Evolutionary conservation across 2,329 filamentous ascomycete species (phyloP).

Genomic region (Sporothrix sp.): DNA sequence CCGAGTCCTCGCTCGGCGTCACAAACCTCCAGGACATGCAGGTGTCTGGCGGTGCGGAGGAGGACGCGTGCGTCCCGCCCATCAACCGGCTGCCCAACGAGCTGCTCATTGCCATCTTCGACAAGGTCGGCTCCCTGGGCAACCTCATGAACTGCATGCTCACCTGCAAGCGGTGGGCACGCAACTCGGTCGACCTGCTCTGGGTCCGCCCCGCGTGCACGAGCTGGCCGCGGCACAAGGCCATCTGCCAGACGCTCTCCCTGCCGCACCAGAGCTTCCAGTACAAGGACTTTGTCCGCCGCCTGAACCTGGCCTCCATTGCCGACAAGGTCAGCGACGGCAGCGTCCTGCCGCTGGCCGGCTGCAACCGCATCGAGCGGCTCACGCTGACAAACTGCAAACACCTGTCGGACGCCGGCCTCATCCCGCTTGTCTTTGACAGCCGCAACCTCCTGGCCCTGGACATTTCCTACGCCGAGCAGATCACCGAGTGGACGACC

Average conservation of each 20-base stretch:
- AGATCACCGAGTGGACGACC: slow-evolving; percentile 76
- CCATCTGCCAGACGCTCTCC: slow-evolving; percentile 69
- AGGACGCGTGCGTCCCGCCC: slow-evolving; percentile 53
- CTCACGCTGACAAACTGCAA: slow-evolving; percentile 86
- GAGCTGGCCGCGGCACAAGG: slow-evolving; percentile 70
- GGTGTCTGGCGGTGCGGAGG: slow-evolving; percentile 44
- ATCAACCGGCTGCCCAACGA: slow-evolving; percentile 84
- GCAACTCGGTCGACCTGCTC: slow-evolving; percentile 82
- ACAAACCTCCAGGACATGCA: slow-evolving; percentile 68
- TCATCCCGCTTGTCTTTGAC: slow-evolving; percentile 68
- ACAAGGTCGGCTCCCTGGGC: slow-evolving; percentile 63
- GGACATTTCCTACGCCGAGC: slow-evolving; percentile 77
- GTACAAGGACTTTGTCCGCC: slow-evolving; percentile 83
- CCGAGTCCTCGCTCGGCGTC: slow-evolving; percentile 79
- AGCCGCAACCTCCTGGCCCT: slow-evolving; percentile 77
- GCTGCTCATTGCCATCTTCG: slow-evolving; percentile 86
- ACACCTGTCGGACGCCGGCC: slow-evolving; percentile 71
- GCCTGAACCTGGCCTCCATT: slow-evolving; percentile 78
- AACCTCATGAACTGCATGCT: slow-evolving; percentile 86
- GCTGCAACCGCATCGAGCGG: slow-evolving; percentile 85
- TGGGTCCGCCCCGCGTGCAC: slow-evolving; percentile 93
- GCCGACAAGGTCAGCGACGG: slow-evolving; percentile 73
- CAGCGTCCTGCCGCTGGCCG: slow-evolving; percentile 68
- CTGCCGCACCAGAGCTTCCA: slow-evolving; percentile 69
- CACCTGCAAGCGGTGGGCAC: slow-evolving; percentile 88